phyloP scores from a whole-genome alignment of 1,139 yeast species.

The Lodderomyces oxycetoniae region DNA sequence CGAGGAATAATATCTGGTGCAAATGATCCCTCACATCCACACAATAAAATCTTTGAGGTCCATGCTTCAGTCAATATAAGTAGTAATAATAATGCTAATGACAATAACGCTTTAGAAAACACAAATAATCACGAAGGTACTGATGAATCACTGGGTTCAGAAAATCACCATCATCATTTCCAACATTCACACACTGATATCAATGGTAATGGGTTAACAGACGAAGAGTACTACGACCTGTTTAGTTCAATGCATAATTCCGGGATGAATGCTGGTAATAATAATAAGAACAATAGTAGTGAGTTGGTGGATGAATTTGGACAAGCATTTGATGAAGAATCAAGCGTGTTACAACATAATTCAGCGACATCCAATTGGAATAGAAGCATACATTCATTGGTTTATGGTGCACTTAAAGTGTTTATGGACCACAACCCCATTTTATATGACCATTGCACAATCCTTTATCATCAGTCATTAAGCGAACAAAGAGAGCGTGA shows the following conservation, averaged over 20 bases:
- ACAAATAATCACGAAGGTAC: constrained; percentile 1
- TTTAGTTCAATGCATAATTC: constrained; percentile 34
- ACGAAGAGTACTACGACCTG: constrained; percentile 45
- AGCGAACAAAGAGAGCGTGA: constrained; percentile 63
- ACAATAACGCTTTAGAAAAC: constrained; percentile 2
- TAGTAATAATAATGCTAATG: constrained; percentile 10
- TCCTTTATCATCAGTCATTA: constrained; percentile 71
- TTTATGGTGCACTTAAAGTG: constrained; percentile 84
- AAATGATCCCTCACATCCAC: constrained; percentile 16
- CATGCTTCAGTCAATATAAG: constrained; percentile 19
- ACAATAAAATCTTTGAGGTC: constrained; percentile 14
- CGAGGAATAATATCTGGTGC: constrained; percentile 17
- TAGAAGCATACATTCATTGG: constrained; percentile 85
- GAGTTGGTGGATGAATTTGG: constrained; percentile 22
- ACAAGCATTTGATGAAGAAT: constrained; percentile 26
- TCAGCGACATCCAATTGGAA: constrained; percentile 70
- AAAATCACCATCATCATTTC: constrained; percentile 4
- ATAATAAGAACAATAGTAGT: constrained; percentile 2
- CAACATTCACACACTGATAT: constrained; percentile 10
- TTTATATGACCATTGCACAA: constrained; percentile 86
- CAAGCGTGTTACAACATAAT: constrained; percentile 37
- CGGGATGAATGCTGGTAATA: constrained; percentile 4
- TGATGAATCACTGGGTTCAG: neutral
- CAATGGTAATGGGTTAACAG: constrained; percentile 30
- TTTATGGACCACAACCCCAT: constrained; percentile 93